Conservation (phyloP, 345 rosid species). For the Citrus medica region DNA sequence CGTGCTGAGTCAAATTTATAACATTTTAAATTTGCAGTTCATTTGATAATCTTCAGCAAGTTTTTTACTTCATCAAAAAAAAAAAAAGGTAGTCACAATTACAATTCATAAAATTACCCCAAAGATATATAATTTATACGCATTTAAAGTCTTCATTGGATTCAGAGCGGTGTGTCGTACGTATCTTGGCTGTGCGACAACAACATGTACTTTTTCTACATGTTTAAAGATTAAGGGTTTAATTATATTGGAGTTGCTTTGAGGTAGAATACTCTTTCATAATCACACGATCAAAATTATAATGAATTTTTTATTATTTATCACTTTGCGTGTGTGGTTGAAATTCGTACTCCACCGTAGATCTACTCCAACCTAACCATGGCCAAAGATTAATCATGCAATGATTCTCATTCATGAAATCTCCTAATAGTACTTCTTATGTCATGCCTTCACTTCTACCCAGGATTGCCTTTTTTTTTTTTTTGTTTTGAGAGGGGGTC, state of each 20-base stretch:
- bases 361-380: no score
- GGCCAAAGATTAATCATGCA: background rate
- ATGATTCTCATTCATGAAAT: background rate
- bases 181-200: background rate
- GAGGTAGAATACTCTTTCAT: no score
- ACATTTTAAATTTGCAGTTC: no score
- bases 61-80: no score
- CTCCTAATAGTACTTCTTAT: background rate
- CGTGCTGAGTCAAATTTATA: no score
- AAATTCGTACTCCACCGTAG: accelerated
- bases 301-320: no score
- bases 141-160: background rate
- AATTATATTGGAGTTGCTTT: no score
- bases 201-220: background rate
- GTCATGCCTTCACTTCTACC: background rate
- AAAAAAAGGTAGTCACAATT: background rate
- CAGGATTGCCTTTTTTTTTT: background rate
- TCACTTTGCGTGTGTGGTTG: accelerated
- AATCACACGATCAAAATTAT: no score
- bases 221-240: background rate
- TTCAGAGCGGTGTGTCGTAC: background rate
- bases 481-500: background rate
- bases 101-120: background rate
- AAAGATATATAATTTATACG: background rate
- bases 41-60: no score